Base-by-base conservation (phyloP, 306 rosid species). In the Purshia tridentata region DNA sequence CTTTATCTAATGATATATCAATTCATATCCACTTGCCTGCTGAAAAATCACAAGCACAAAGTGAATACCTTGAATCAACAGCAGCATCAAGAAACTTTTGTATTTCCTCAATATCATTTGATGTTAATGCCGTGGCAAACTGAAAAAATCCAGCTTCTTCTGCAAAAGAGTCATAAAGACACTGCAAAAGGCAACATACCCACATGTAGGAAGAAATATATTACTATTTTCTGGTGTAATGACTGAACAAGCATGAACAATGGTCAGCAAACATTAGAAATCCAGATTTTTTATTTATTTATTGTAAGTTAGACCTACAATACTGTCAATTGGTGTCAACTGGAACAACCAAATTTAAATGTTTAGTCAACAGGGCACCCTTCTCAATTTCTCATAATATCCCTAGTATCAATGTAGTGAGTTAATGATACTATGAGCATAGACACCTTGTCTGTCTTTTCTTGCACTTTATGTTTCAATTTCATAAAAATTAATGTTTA, bases 41-140 rank as follows among this genome's bases (percentile, higher is more conserved):
- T 61, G 69, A 80, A 46, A 40, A 63, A 76, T 68, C n/a, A 63
- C 57, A 68, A 67, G 65, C 68, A 82, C 45, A 37, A 70, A 72
- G 35, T 35, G 44, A 75, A 75, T 69, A 91, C 99, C 99, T 86
- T 68, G 79, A 77, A 72, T 68, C 86, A 74, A 94, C 91, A 62
- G 99, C 81, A 56, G 82, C 66, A 68, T 94, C 90, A 53, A 91
- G 96, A 86, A 94, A 94, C 20, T 76, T 87, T 54, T 94, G 99
- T 84, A 94, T 85, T 82, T 91, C 99, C 77, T 91, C 99, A 19
- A 94, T 80, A 83, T 94, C 96, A 66, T 80, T 94, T 76, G 99
- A 89, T 67, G 84, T 91, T 83, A 90, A 84, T 83, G 97, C 75
- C 12, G 96, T 88, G 47, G 99, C 99, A 85, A 89, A 91, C 84